Evolutionary conservation across 306 rosid species (phyloP), one percentile per base, ranked within the genome.

Genomic region (Echinosophora koreensis): DNA sequence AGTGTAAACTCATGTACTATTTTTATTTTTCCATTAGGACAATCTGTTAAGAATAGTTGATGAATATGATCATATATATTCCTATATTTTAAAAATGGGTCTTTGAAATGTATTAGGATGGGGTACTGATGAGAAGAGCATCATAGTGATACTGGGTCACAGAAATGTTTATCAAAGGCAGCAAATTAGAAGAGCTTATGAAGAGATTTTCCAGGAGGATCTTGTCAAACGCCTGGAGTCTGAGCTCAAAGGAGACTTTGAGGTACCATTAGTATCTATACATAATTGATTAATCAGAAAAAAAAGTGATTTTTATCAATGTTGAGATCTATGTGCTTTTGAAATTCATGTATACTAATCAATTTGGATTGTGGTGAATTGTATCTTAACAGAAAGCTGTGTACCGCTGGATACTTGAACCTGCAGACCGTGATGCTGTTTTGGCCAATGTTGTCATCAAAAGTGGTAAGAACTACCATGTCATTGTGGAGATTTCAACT

Each of bases 71-170:
- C n/a, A 30, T 28, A 27, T 0, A 30, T 28, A 27, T 0, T 66
- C 9, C 0, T 41, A 41, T 27, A 10, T 7, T 63, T 56, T 34
- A 0, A n/a, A 32, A 13, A 73, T 44, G 34, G 46, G 22, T 28
- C 13, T 72, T 59, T 11, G 13, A 16, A 42, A 54, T 66, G 13
- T 22, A 44, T 63, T 79, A 92, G 97, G 97, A 13, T 92, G 92
- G 96, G 97, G 97, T 1, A 89, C 96, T 16, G 83, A 91, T 82
- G 98, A 93, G 90, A 89, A 89, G 71, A 80, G 67, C 2, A 74
- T 91, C n/a, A 87, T 88, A 57, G 5, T 67, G 6, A 77, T 88
- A 1, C 67, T 89, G 58, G 94, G 88, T n/a, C 89, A 84, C 9
- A 93, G 94, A 86, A 88, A 84, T 71, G 88, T 86, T 9, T 15